Evolutionary conservation across 2,329 filamentous ascomycete genomes (phyloP), one percentile per base, ranked within the genome.

Genomic region (Ceratocystis diversiconidia): DNA sequence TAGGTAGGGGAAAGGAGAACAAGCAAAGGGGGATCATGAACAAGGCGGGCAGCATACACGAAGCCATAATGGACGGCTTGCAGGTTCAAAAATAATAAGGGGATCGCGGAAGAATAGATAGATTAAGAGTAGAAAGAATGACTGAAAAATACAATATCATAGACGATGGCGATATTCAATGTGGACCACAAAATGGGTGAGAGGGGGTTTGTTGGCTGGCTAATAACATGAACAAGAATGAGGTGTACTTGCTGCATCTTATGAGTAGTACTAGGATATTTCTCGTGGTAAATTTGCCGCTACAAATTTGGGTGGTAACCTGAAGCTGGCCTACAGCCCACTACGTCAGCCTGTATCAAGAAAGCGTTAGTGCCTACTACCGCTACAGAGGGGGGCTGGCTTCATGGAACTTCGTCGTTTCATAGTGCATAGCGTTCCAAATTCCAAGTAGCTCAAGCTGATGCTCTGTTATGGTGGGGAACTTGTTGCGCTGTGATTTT

Each of bases 21-120:
- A 5, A n/a, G 8, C 25, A 30, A 50, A 52, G 64, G 17, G 19
- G 32, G 55, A 30, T 12, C 6, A 25, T 22, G 10, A 12, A 57
- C 41, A 41, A 55, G 17, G 48, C 36, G 22, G 52, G 62, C 25
- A 52, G 64, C 66, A 50, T 68, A 69, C 66, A 64, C n/a, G 66
- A 69, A 66, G 68, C 46, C 68, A 69, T 68, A 7, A 30, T 66
- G 32, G 46, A 36, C 52, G 32, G 19, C 36, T 44, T 46, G 28
- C 28, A 12, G 43, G 25, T 8, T 7, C 44, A 17, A 17, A 52
- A 43, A 32, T 12, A 32, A 52, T 28, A 22, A 36, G 19, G 44
- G 5, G 36, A 7, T 30, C 5, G 30, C 17, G 4, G 15, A 52
- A 50, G 55, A 41, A 50, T 12, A 63, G 8, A 10, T 15, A 30